Percentiles rank a stretch among this genome's conserved stretches.
phyloP scores from a whole-genome alignment of 2,329 filamentous ascomycete species.

The Apiospora koreana region DNA sequence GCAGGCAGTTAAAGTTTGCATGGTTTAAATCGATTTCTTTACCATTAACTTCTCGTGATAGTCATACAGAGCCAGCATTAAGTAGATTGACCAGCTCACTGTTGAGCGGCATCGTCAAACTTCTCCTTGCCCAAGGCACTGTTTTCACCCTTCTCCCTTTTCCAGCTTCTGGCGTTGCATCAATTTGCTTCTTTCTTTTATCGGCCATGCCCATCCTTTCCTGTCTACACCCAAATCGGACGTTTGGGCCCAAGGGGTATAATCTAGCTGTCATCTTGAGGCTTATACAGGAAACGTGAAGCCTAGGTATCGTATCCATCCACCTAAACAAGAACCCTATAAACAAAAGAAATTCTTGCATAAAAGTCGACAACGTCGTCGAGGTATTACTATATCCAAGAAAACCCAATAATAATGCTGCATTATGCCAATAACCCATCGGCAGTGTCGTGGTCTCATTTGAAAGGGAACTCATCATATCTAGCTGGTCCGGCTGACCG shows the following conservation, averaged over 20 bases:
- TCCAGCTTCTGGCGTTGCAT: background rate
- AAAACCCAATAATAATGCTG: constrained; percentile 5
- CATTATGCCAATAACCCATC: background rate
- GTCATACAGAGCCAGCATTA: background rate
- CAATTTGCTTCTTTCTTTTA: background rate
- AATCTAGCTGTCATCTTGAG: background rate
- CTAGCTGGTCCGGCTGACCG: background rate
- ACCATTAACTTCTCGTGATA: constrained; percentile 1
- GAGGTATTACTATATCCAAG: constrained; percentile 3
- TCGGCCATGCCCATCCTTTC: background rate
- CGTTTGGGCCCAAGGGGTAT: background rate
- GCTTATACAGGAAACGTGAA: constrained; percentile 1
- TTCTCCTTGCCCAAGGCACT: background rate
- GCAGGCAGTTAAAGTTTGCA: background rate
- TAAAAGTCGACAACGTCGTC: background rate
- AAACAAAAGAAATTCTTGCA: constrained; percentile 7
- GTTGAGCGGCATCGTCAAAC: background rate
- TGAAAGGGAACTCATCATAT: constrained; percentile 2
- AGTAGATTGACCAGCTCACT: background rate
- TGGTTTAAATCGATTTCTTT: background rate
- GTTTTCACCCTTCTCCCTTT: background rate
- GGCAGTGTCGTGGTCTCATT: constrained; percentile 4
- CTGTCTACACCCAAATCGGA: background rate
- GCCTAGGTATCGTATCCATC: constrained; percentile 6
- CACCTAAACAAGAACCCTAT: constrained; percentile 3